Base-by-base conservation (phyloP, 1,139 yeast species). In the Saccharomycopsis hybrid region DNA sequence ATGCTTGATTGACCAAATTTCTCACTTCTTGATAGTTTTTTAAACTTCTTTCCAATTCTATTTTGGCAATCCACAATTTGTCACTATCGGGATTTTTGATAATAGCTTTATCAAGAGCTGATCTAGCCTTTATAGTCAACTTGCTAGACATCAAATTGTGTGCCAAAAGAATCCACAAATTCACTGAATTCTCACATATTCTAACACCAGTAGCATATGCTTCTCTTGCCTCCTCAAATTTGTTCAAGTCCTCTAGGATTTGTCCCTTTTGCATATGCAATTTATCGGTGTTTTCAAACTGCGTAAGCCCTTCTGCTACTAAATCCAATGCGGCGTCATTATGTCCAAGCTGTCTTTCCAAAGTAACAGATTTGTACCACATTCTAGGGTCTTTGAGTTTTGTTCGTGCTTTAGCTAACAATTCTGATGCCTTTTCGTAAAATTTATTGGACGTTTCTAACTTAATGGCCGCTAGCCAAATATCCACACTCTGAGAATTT, bases 391-490 rank as follows among this genome's bases (percentile, higher is more conserved):
- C 65, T 1, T 72, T 60, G 1, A 72, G 65, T 1, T 58, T 61
- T 1, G 61, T 50, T 1, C 72, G 59, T 2, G 79, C 74, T n/a
- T 68, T 59, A 2, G 62, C 60, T 32, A 83, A 76, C 13, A 78
- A 54, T 4, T 60, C 57, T 2, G 67, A 54, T 0, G 85, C 87
- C 7, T 63, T 60, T 8, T 9, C 36, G 45, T 61, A 66, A 36
- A 73, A 61, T 5, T 59, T 59, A 25, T 67, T 69, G 43, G 68
- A 74, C 40, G 66, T 66, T 54, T 85, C 87, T 40, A 88, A 65
- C 56, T 85, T 82, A 28, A 85, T 70, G 18, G 81, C 74, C 0
- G 94, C 94, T 44, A 82, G 66, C 88, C 90, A 83, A 4, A 88
- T 64, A 25, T 73, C 76, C 54, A 78, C 82, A 53, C 70, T 72